Evolutionary conservation across 306 rosid genomes (phyloP), one percentile per base, ranked within the genome.

Genomic region (Senna tora): DNA sequence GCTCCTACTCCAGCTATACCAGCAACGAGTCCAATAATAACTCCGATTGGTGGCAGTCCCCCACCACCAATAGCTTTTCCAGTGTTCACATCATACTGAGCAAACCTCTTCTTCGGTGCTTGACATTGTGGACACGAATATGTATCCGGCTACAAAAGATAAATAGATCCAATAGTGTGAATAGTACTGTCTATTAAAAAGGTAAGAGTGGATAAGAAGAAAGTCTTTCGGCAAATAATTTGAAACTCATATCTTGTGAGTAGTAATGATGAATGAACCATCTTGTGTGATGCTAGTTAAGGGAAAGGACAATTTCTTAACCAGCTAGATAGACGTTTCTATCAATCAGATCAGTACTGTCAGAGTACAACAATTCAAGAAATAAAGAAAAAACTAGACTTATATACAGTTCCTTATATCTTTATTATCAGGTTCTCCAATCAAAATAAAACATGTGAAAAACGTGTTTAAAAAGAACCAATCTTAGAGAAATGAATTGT

Each of bases 61-160:
- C 99, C 97, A 9, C 99, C 97, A 9, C 96, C 99, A 30, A 95
- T 82, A 45, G 96, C 85, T 74, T 54, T 86, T 20, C 99, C 99
- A 0, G 89, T 91, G 87, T 82, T 95, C 57, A 83, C 93, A 71
- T 95, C 99, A 67, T 95, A 95, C 42, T 47, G 55, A 53, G 90
- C 90, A 78, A 95, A 91, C 83, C 99, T 88, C 84, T 91, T 95
- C 89, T 91, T 95, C 1, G 97, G 96, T 21, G 99, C 96, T 71
- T 39, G 73, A 71, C 99, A 95, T 71, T 95, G 99, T 16, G 99
- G 99, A 76, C 97, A 95, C 6, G 10, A 73, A 33, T 95, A 95
- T 33, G 65, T 14, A 0, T 91, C 97, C 65, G 96, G 83, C 99
- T 95, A 84, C 76, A 82, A 39, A 41, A 33, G 17, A 69, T 10